These are phyloP conservation scores for Golubevia sp. DNA, from an alignment of 1,284 basidiomycete species.

Conservation along the genomic window DNA sequence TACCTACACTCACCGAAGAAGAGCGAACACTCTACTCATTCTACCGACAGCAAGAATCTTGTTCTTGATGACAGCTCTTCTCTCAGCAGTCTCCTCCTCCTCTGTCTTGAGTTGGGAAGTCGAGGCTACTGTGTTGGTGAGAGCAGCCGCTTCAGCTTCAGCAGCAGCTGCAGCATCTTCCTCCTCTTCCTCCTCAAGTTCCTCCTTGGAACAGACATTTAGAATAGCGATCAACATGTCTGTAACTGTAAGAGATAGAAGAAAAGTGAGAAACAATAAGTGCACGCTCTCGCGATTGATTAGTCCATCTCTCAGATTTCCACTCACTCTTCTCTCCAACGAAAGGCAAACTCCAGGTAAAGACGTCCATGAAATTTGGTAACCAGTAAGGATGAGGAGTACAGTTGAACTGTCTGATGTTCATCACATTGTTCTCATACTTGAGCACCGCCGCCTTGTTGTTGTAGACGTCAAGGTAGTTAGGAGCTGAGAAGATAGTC, in stretches of 20 bases:
- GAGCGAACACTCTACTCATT: conserved; percentile 58
- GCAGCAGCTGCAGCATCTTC: conserved; percentile 31
- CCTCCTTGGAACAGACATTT: conserved; percentile 60
- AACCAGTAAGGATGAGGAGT: conserved; percentile 61
- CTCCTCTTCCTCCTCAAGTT: conserved; percentile 60
- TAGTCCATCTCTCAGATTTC: background rate
- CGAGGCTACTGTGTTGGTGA: background rate
- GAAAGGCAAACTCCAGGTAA: conserved; percentile 59
- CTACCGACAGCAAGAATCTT: conserved; percentile 59
- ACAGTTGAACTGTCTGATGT: conserved; percentile 61
- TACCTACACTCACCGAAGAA: conserved; percentile 39
- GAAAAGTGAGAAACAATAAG: background rate
- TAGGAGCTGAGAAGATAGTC: conserved; percentile 60
- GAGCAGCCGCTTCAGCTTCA: background rate
- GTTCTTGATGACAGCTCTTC: conserved; percentile 57
- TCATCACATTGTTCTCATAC: conserved; percentile 62
- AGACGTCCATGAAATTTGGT: conserved; percentile 62
- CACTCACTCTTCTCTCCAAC: conserved; percentile 56
- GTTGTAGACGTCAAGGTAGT: conserved; percentile 61
- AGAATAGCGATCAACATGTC: conserved; percentile 61
- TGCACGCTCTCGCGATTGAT: conserved; percentile 2
- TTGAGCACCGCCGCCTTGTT: conserved; percentile 61
- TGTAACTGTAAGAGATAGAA: conserved; percentile 24
- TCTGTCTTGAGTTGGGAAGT: conserved; percentile 5
- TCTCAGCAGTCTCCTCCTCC: conserved; percentile 38